Conservation (phyloP, 2,329 filamentous ascomycete species). For the Dothideomycetes sp. region DNA sequence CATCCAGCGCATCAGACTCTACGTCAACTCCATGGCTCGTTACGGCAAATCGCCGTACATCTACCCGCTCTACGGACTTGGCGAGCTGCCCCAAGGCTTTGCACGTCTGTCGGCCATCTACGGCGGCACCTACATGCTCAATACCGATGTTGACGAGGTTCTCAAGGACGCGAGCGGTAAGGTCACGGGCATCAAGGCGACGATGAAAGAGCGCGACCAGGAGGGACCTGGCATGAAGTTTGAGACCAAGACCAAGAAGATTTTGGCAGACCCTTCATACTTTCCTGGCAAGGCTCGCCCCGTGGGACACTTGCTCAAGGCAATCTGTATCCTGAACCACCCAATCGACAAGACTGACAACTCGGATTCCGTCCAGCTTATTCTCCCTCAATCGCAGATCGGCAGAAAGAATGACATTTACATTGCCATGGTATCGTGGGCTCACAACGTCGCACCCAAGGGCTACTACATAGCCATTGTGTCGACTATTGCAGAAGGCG, state of each 20-base stretch:
- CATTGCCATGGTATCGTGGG: conserved; percentile 86
- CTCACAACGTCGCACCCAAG: conserved; percentile 97
- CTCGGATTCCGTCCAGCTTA: conserved; percentile 82
- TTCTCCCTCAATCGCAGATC: conserved; percentile 95
- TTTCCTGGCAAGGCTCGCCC: conserved; percentile 84
- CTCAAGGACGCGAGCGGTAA: conserved; percentile 65
- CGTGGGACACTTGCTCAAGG: conserved; percentile 82
- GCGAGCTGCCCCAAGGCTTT: conserved; percentile 94
- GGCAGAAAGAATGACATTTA: conserved; percentile 97
- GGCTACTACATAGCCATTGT: conserved; percentile 99
- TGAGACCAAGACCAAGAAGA: conserved; percentile 90
- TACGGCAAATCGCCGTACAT: conserved; percentile 99
- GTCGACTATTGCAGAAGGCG: conserved; percentile 86
- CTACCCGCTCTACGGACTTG: conserved; percentile 95
- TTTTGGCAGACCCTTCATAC: conserved; percentile 93
- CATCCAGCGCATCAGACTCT: conserved; percentile 85
- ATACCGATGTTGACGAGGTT: conserved; percentile 86
- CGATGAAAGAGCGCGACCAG: conserved; percentile 81
- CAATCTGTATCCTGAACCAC: conserved; percentile 96
- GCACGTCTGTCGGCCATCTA: conserved; percentile 97
- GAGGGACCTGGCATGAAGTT: conserved; percentile 72
- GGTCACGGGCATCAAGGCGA: conserved; percentile 92
- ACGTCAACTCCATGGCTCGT: conserved; percentile 93
- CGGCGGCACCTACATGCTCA: conserved; percentile 98
- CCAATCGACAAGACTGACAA: conserved; percentile 83